A percentile compares a stretch with the other conserved stretches of the same genome.
Conservation (phyloP, 2,329 filamentous ascomycete genomes). For the Aspergillus sp. region DNA sequence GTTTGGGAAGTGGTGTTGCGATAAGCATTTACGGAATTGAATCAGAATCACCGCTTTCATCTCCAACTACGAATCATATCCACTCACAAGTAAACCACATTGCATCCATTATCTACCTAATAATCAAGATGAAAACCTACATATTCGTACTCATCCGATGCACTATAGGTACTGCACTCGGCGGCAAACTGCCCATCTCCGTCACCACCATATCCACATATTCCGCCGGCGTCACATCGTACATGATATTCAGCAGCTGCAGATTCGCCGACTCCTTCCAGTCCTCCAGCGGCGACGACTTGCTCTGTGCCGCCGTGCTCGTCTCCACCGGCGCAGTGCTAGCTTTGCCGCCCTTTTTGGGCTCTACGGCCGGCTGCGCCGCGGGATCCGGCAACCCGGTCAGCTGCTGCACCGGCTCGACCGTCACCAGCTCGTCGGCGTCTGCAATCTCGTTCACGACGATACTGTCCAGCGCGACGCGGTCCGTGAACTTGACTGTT, state of each 20-base stretch:
- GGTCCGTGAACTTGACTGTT: slow-evolving; percentile 90
- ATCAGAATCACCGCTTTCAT: neutral
- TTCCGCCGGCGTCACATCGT: slow-evolving; percentile 86
- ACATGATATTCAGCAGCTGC: slow-evolving; percentile 74
- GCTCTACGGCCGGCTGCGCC: slow-evolving; percentile 24
- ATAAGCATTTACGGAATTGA: neutral
- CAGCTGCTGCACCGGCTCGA: slow-evolving; percentile 31
- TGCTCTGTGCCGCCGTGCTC: slow-evolving; percentile 26
- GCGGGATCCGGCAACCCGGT: slow-evolving; percentile 34
- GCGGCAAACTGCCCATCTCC: slow-evolving; percentile 83
- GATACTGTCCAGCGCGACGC: slow-evolving; percentile 87
- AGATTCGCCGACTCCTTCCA: slow-evolving; percentile 63
- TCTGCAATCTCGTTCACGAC: slow-evolving; percentile 91
- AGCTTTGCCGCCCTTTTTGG: slow-evolving; percentile 35
- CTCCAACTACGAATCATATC: too few relatives aligned
- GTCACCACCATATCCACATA: slow-evolving; percentile 88
- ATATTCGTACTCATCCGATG: slow-evolving; percentile 59
- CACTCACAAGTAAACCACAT: neutral
- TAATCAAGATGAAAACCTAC: slow-evolving; percentile 14
- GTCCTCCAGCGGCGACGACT: slow-evolving; percentile 46
- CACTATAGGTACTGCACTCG: slow-evolving; percentile 78
- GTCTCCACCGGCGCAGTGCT: slow-evolving; percentile 27
- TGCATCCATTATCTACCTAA: neutral
- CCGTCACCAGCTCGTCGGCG: slow-evolving; percentile 62
- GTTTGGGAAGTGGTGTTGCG: neutral